Conservation (phyloP, 1,284 basidiomycete genomes). For the Xanthoconium separans region DNA sequence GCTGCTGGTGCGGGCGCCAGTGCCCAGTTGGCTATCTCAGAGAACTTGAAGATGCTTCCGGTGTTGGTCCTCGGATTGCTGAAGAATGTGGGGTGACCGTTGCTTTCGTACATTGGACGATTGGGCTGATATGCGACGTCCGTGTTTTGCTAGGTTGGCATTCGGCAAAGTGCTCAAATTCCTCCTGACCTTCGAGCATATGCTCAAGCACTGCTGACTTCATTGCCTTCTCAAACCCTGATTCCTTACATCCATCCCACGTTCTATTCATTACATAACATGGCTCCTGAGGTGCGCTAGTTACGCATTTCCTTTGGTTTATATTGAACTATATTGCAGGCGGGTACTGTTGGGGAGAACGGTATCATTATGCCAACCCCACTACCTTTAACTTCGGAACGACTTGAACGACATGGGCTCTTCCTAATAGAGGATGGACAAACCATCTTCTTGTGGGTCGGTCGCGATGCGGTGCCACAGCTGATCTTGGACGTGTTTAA, state of each 20-base stretch:
- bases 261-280: slow-evolving; percentile 97
- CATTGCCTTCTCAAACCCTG: slow-evolving; percentile 87
- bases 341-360: slow-evolving; percentile 77
- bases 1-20: slow-evolving; percentile 89
- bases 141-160: slow-evolving; percentile 63
- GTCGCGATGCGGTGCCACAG: slow-evolving; percentile 94
- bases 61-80: slow-evolving; percentile 86
- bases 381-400: slow-evolving; percentile 91
- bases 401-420: slow-evolving; percentile 92
- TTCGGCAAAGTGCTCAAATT: slow-evolving; percentile 94
- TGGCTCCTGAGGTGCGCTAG: slow-evolving; percentile 79
- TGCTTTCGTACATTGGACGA: not conserved
- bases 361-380: slow-evolving; percentile 83
- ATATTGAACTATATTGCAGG: slow-evolving; percentile 40
- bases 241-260: slow-evolving; percentile 93
- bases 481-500: slow-evolving; percentile 95
- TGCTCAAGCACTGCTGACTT: slow-evolving; percentile 90
- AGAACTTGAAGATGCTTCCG: slow-evolving; percentile 94
- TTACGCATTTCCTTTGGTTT: not conserved
- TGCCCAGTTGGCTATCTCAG: slow-evolving; percentile 89
- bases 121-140: slow-evolving; percentile 1
- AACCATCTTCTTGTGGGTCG: slow-evolving; percentile 97
- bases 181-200: slow-evolving; percentile 96
- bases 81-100: slow-evolving; percentile 76
- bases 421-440: slow-evolving; percentile 98